Base-by-base conservation (phyloP, 441 rosid genomes). In the Theobroma grandiflorum region DNA sequence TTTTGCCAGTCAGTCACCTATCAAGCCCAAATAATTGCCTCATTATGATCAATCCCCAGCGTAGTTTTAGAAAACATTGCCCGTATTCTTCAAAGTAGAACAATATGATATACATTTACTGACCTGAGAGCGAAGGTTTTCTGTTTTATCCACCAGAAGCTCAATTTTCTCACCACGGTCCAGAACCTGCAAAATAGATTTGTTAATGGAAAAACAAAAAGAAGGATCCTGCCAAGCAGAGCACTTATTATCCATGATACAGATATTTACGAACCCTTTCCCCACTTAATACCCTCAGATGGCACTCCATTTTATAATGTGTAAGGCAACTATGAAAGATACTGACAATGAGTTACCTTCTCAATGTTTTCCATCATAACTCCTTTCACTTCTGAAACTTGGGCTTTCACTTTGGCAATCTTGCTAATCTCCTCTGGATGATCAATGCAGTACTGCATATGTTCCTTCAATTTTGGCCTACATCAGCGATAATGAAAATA, bases 111-210 rank as follows among this genome's bases (percentile, higher is more conserved):
- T 64, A 68, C 62, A 62, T 37, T 64, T 57, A 43, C 87, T 80
- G 71, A 95, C 99, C 97, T 95, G 99, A 69, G 92, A 88, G 64
- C 89, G 96, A 79, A 97, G 99, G 83, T 94, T 93, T 83, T 97
- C 99, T 18, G 99, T 94, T 88, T 94, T 97, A 87, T 95, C 99
- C 58, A 97, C 99, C 82, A 97, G 81, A 78, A 97, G 91, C 85
- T 95, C 99, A 84, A 97, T 95, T 85, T 94, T 97, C 89, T 89
- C 99, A 16, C 99, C 99, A 61, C 99, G 98, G 79, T 95, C 99
- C 82, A 97, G 97, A 84, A 97, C 99, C 99, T 97, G 91, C 78
- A 88, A 42, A 59, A 75, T n/a, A 72, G 70, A 77, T 66, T 57
- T 3, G 63, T 72, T 63, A 79, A 26, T 14, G 18, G 70, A 49